phyloP scores from a whole-genome alignment of 78 protist species.

The Cavenderia fasciculata region DNA sequence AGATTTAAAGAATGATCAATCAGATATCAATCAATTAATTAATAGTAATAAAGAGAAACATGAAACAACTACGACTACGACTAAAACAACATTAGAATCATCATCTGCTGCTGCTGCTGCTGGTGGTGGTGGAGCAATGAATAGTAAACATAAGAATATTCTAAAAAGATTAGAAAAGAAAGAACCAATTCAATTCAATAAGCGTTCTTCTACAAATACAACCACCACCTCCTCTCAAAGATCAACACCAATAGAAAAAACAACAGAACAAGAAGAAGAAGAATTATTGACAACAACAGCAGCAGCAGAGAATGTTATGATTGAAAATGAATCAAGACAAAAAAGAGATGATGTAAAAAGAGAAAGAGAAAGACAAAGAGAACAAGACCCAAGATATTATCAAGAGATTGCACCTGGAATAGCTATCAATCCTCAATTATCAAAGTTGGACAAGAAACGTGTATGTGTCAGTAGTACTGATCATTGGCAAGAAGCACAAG shows the following conservation, averaged over 20 bases:
- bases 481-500: background rate
- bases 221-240: too few species aligned
- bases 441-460: background rate
- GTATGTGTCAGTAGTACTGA: background rate
- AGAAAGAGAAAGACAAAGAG: background rate
- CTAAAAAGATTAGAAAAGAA: too few species aligned
- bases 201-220: too few species aligned
- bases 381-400: background rate
- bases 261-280: too few species aligned
- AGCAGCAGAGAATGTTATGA: background rate
- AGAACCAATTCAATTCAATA: too few species aligned
- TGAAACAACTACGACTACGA: too few species aligned
- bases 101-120: background rate
- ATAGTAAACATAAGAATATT: too few species aligned
- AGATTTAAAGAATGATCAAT: background rate
- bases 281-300: background rate
- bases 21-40: slow-evolving; percentile 2
- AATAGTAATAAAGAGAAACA: too few species aligned
- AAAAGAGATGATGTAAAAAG: background rate
- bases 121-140: too few species aligned
- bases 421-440: slow-evolving; percentile 8
- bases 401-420: slow-evolving; percentile 57
- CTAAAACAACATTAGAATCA: too few species aligned
- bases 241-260: too few species aligned
- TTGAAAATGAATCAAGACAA: background rate